A percentile compares a stretch with the other conserved stretches of the same genome.
Conservation (phyloP, 768 basidiomycete species). For the Collybia mongolica region DNA sequence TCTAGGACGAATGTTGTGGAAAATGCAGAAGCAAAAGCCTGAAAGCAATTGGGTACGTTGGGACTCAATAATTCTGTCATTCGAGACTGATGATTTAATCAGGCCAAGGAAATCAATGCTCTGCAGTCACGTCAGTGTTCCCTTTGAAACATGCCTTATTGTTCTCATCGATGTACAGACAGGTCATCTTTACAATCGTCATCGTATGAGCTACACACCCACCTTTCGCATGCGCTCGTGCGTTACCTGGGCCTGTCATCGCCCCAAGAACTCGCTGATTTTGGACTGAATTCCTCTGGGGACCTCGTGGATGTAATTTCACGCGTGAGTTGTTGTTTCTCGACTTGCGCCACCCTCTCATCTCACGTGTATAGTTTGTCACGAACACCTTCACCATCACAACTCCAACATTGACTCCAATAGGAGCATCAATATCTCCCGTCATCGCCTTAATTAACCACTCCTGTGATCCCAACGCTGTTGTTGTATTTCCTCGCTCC, state of each 20-base stretch:
- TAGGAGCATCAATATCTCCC: conserved; percentile 86
- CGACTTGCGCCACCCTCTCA: neutral
- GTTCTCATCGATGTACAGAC: conserved; percentile 37
- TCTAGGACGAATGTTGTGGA: conserved; percentile 75
- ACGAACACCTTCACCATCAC: conserved; percentile 91
- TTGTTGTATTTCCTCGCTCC: conserved; percentile 82
- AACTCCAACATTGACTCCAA: conserved; percentile 69
- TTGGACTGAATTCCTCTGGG: conserved; percentile 51
- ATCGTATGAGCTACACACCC: conserved; percentile 56
- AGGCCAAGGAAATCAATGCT: conserved; percentile 63
- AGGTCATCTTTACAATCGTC: conserved; percentile 48
- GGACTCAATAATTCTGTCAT: neutral
- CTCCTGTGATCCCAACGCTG: conserved; percentile 85
- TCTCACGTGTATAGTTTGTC: conserved; percentile 58
- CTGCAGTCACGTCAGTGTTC: conserved; percentile 79
- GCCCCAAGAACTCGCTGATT: conserved; percentile 56
- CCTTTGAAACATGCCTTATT: neutral
- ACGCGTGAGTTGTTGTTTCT: conserved; percentile 42
- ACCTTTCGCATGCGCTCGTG: conserved; percentile 73
- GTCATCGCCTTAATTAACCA: conserved; percentile 82
- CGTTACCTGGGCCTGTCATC: conserved; percentile 64
- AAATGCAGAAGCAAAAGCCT: conserved; percentile 50
- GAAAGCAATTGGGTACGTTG: conserved; percentile 55
- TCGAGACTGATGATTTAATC: neutral
- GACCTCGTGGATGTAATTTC: conserved; percentile 75